Base-by-base conservation (phyloP, 1,139 yeast species). In the Hyphopichia buzzinii region DNA sequence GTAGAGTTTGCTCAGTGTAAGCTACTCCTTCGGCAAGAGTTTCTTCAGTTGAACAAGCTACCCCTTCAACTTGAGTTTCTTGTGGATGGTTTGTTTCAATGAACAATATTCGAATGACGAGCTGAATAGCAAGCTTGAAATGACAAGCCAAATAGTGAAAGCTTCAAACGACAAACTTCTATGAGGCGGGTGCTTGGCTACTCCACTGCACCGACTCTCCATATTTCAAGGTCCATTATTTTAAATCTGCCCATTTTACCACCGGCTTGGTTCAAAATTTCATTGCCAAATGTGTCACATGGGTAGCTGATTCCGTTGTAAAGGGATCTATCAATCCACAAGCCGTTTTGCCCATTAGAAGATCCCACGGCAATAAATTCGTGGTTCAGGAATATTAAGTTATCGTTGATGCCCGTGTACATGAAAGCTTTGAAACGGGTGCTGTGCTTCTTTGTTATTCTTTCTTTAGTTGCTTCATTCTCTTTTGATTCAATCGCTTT, bases 261-360 rank as follows among this genome's bases (percentile, higher is more conserved):
- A 2, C 40, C 43, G 6, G 47, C 46, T 2, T 61, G 54, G 30
- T 57, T 80, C 44, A 92, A 67, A 2, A 84, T 78, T 46, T 88
- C 97, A 57, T 92, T 92, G 2, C 96, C 97, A 67, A 87, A 92
- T 0, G 99, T 94, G 21, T 79, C 79, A 39, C 94, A 84, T 3
- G 78, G 72, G 50, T 79, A 80, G 26, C 92, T 80, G 0, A 88
- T 90, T 1, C 97, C 98, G 35, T 72, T 72, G 41, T 77, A 69
- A 35, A 92, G 71, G 30, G 81, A 76, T 38, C 78, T 82, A 55
- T 88, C 95, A 16, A 90, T 67, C 90, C 95, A 92, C 16, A 94
- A 66, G 1, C 97, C 98, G 59, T 88, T 90, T 51, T 85, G 88
- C 3, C 97, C 97, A 28, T 62, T 50, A 4, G 97, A 96, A 0